A percentile compares a stretch with the other conserved stretches of the same genome.
Conservation (phyloP, 345 rosid species). For the Gossypium longicalyx region DNA sequence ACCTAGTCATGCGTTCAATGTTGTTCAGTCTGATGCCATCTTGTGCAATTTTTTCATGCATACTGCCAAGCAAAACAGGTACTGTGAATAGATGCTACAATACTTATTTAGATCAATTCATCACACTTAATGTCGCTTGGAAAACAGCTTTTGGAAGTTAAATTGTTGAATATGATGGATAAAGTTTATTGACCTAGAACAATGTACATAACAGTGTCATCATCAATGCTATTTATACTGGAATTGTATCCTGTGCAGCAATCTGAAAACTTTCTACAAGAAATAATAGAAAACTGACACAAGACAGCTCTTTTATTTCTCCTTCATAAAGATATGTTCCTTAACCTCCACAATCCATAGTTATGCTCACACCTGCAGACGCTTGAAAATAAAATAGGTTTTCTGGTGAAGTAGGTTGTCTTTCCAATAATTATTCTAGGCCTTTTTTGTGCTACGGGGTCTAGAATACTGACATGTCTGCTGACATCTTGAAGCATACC, state of each 20-base stretch:
- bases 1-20: background rate
- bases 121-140: background rate
- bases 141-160: background rate
- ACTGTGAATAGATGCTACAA: background rate
- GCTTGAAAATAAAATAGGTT: background rate
- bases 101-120: background rate
- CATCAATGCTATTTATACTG: background rate
- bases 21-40: background rate
- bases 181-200: background rate
- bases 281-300: background rate
- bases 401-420: background rate
- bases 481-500: background rate
- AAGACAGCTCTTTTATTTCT: background rate
- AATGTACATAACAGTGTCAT: background rate
- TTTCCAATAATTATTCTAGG: background rate
- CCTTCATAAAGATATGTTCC: background rate
- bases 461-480: background rate
- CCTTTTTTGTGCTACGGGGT: background rate
- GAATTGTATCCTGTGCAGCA: background rate
- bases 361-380: background rate
- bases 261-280: background rate
- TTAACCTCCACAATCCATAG: background rate
- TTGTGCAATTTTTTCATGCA: background rate
- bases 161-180: constrained; percentile 7
- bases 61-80: constrained; percentile 5